phyloP scores from a whole-genome alignment of 108 stramenopile species.

The Pelagomonas calceolata region DNA sequence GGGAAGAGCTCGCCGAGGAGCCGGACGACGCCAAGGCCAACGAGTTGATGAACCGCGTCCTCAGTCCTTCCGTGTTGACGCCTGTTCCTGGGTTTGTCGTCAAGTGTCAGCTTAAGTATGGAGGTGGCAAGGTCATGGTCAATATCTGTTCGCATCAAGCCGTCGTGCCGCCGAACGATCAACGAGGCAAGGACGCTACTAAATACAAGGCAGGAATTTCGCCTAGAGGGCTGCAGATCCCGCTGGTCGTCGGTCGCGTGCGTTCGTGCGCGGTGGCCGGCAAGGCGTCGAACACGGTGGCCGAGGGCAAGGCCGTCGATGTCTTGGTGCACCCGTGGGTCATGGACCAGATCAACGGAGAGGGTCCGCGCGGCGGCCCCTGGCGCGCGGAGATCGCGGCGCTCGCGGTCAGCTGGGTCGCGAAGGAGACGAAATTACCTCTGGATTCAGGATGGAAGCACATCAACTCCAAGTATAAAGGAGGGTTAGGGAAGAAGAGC shows the following conservation, averaged over 20 bases:
- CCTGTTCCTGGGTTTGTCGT: not conserved
- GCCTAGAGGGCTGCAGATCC: not conserved
- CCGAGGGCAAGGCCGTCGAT: not conserved
- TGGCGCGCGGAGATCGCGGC: not conserved
- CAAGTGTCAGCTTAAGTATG: not conserved
- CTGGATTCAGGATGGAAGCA: not conserved
- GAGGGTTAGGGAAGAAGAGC: not conserved
- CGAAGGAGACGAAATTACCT: not conserved
- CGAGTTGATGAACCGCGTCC: not conserved
- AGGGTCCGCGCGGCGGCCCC: not conserved
- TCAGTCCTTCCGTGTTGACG: not conserved
- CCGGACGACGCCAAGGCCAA: not conserved
- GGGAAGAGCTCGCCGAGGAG: not conserved
- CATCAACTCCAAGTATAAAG: not conserved
- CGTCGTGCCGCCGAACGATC: not conserved
- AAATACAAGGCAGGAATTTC: not conserved
- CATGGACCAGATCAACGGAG: not conserved
- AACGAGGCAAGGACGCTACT: not conserved
- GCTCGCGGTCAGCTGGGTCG: conserved; percentile 3
- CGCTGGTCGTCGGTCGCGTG: not conserved
- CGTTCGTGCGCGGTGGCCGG: not conserved
- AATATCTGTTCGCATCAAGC: conserved; percentile 2
- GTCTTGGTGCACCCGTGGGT: not conserved
- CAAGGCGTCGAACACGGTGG: not conserved
- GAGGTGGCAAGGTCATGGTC: not conserved